phyloP scores from a whole-genome alignment of 768 basidiomycete genomes.

The Ephemerocybe angulata region DNA sequence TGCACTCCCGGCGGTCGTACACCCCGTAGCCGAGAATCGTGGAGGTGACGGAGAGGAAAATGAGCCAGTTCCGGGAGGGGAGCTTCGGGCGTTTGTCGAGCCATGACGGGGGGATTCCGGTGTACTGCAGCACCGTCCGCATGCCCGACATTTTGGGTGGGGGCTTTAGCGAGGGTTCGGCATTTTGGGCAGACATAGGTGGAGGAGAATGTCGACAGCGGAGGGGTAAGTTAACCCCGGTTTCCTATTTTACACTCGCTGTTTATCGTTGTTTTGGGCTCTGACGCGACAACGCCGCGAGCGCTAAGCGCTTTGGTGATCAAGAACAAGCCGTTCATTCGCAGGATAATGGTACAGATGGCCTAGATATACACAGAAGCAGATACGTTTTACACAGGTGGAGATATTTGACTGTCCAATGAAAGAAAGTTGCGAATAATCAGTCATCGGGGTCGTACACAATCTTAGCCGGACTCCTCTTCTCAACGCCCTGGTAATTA shows the following conservation, averaged over 20 bases:
- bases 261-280: background rate
- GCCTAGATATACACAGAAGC: background rate
- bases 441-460: slow-evolving; percentile 8
- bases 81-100: slow-evolving; percentile 80
- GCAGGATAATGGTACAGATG: slow-evolving; percentile 10
- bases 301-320: background rate
- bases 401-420: too few relatives aligned
- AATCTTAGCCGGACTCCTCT: slow-evolving; percentile 8
- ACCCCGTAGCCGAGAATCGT: slow-evolving; percentile 68
- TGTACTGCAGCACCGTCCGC: slow-evolving; percentile 61
- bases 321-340: too few relatives aligned
- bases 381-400: too few relatives aligned
- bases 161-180: slow-evolving; percentile 5
- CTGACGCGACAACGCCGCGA: background rate
- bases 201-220: slow-evolving; percentile 9
- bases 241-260: background rate
- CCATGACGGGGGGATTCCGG: slow-evolving; percentile 70
- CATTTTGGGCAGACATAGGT: slow-evolving; percentile 23
- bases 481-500: slow-evolving; percentile 6
- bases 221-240: background rate
- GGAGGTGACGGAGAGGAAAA: slow-evolving; percentile 79
- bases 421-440: background rate
- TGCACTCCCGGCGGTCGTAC: slow-evolving; percentile 85
- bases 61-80: slow-evolving; percentile 92
- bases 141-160: slow-evolving; percentile 46